Evolutionary conservation across 495 filamentous ascomycete species (phyloP).

Genomic region (Venustampulla echinocandica): DNA sequence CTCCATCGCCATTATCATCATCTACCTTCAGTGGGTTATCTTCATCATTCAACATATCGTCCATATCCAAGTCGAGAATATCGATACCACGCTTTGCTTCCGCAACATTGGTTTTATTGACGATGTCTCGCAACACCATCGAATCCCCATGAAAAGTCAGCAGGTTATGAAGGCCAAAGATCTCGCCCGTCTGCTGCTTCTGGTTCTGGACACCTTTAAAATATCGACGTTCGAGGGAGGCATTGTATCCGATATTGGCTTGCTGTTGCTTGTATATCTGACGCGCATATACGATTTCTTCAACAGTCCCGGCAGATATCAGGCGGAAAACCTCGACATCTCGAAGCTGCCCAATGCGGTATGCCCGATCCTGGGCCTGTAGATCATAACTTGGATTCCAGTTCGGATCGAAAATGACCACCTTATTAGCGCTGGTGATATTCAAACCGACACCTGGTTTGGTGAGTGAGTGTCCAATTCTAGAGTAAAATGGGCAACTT

Average conservation of each 20-base stretch:
- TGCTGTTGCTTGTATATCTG: conserved; percentile 99
- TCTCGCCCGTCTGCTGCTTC: conserved; percentile 81
- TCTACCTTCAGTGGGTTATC: conserved; percentile 38
- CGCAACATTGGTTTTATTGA: conserved; percentile 96
- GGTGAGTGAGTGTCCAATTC: conserved; percentile 25
- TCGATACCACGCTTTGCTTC: conserved; percentile 82
- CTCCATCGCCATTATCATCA: conserved; percentile 49
- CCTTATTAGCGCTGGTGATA: conserved; percentile 96
- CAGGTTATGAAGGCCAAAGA: conserved; percentile 86
- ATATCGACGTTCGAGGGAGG: conserved; percentile 83
- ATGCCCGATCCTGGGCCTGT: conserved; percentile 94
- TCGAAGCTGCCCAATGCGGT: conserved; percentile 85
- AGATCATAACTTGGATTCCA: conserved; percentile 86
- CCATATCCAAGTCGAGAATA: conserved; percentile 64
- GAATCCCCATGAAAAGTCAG: conserved; percentile 75
- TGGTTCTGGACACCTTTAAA: conserved; percentile 91
- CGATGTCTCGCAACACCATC: conserved; percentile 77
- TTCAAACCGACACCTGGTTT: conserved; percentile 56
- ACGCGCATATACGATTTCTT: conserved; percentile 93
- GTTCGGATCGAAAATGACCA: conserved; percentile 94
- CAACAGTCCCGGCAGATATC: conserved; percentile 87
- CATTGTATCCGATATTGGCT: conserved; percentile 94
- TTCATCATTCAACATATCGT: conserved; percentile 45
- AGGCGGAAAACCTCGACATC: conserved; percentile 96
- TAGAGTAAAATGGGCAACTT: conserved; percentile 13